phyloP scores from a whole-genome alignment of 306 rosid genomes.

The Carpinus fangiana region DNA sequence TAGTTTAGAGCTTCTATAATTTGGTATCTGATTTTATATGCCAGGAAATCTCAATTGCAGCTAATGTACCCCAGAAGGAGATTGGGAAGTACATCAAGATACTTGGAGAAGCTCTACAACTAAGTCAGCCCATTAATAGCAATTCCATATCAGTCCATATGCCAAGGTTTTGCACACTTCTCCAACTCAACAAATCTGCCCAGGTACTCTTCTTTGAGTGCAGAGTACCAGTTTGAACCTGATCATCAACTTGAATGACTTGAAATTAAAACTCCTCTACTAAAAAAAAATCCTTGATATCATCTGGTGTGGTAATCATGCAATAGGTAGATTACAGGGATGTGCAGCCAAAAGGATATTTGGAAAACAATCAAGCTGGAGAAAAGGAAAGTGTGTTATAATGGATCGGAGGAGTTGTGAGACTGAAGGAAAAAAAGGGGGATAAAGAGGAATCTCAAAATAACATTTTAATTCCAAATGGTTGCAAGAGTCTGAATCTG shows the following conservation, averaged over 20 bases:
- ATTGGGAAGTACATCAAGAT: conserved; percentile 97
- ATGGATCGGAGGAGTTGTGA: neutral
- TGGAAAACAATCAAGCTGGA: neutral
- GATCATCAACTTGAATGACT: conserved; percentile 6
- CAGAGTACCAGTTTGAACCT: conserved; percentile 11
- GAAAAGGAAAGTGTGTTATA: neutral
- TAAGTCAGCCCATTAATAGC: conserved; percentile 97
- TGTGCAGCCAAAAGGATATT: neutral
- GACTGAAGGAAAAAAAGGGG: neutral
- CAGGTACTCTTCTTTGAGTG: conserved; percentile 56
- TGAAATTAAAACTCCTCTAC: conserved; percentile 1
- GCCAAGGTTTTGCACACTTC: conserved; percentile 98
- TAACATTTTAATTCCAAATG: neutral
- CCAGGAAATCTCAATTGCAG: conserved; percentile 97
- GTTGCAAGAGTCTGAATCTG: conserved; percentile 15
- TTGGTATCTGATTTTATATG: conserved; percentile 29
- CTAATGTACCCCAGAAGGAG: conserved; percentile 90
- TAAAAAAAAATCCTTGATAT: neutral
- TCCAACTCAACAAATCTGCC: conserved; percentile 96
- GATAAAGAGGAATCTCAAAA: neutral
- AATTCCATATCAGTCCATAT: conserved; percentile 91
- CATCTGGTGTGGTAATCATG: neutral
- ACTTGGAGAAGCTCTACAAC: conserved; percentile 90
- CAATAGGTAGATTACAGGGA: neutral
- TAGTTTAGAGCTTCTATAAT: conserved; percentile 19